Percentiles rank a stretch among this genome's conserved stretches.
Conservation (phyloP, 2,329 filamentous ascomycete species). For the Biscogniauxia mediterranea region DNA sequence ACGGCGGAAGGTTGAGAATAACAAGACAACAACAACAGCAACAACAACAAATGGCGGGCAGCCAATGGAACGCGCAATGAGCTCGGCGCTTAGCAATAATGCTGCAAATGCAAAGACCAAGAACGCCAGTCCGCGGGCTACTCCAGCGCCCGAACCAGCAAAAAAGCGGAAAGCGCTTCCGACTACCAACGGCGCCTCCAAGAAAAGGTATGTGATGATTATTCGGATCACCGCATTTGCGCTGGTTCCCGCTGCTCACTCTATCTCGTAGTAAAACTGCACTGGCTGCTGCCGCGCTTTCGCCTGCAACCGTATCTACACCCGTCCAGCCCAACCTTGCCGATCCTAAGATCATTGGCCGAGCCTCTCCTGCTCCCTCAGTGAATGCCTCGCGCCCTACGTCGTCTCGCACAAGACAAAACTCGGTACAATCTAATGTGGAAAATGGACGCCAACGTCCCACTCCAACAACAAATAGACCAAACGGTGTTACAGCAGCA, state of each 20-base stretch:
- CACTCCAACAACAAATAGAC: constrained; percentile 58
- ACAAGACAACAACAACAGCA: constrained; percentile 58
- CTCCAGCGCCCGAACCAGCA: constrained; percentile 63
- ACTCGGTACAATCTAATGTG: constrained; percentile 61
- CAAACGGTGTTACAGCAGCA: constrained; percentile 48
- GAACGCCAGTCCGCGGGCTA: constrained; percentile 65
- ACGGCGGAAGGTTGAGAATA: constrained; percentile 80
- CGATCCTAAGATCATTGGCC: constrained; percentile 53
- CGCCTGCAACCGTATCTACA: constrained; percentile 72
- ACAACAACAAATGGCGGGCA: constrained; percentile 46
- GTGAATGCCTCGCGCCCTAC: constrained; percentile 56
- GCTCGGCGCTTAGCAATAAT: constrained; percentile 50
- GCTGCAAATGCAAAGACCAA: constrained; percentile 59
- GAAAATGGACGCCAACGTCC: constrained; percentile 56
- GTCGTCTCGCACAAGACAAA: constrained; percentile 72
- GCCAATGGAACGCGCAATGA: constrained; percentile 68
- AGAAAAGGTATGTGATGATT: constrained; percentile 66
- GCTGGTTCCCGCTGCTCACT: constrained; percentile 4
- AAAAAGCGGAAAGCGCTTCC: constrained; percentile 70
- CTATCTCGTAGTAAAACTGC: constrained; percentile 11
- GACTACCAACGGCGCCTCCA: constrained; percentile 65
- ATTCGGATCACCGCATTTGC: constrained; percentile 24
- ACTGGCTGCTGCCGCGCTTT: constrained; percentile 48
- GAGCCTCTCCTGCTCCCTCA: constrained; percentile 58
- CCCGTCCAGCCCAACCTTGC: constrained; percentile 69